phyloP scores from a whole-genome alignment of 1,284 basidiomycete species.

The Mycena citricolor region DNA sequence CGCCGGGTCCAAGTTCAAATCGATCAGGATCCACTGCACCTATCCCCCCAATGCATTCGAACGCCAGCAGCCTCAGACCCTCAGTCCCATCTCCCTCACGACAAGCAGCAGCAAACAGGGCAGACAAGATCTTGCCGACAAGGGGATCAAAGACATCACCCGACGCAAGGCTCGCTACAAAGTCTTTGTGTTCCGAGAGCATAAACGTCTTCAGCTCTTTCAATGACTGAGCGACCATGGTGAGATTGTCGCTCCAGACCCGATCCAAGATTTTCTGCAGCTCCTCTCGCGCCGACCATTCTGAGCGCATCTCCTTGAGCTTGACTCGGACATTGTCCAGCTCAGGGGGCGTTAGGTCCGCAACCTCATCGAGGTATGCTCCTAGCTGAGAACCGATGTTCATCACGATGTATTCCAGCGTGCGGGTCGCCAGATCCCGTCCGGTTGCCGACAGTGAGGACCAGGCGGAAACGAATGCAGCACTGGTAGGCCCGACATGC shows the following conservation, averaged over 20 bases:
- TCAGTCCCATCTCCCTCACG: conserved; percentile 80
- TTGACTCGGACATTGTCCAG: conserved; percentile 50
- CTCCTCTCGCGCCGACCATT: conserved; percentile 54
- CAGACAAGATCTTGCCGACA: conserved; percentile 69
- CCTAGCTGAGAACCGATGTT: conserved; percentile 60
- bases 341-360: conserved; percentile 69
- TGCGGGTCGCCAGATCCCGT: conserved; percentile 55
- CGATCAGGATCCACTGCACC: conserved; percentile 97
- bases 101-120: conserved; percentile 71
- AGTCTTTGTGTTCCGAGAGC: conserved; percentile 47
- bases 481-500: conserved; percentile 86
- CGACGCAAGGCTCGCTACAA: conserved; percentile 62
- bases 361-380: conserved; percentile 72
- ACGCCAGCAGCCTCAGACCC: conserved; percentile 66
- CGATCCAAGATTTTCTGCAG: conserved; percentile 77
- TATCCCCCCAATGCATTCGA: conserved; percentile 91
- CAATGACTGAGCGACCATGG: conserved; percentile 77
- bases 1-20: conserved; percentile 67
- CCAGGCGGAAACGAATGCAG: conserved; percentile 85
- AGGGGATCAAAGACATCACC: conserved; percentile 87
- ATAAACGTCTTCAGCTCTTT: conserved; percentile 76
- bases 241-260: conserved; percentile 78
- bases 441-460: conserved; percentile 55
- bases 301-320: conserved; percentile 50
- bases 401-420: conserved; percentile 73